Percentiles rank a stretch among this genome's conserved stretches.
Conservation (phyloP, 768 basidiomycete species). For the Exsudoporus frostii region DNA sequence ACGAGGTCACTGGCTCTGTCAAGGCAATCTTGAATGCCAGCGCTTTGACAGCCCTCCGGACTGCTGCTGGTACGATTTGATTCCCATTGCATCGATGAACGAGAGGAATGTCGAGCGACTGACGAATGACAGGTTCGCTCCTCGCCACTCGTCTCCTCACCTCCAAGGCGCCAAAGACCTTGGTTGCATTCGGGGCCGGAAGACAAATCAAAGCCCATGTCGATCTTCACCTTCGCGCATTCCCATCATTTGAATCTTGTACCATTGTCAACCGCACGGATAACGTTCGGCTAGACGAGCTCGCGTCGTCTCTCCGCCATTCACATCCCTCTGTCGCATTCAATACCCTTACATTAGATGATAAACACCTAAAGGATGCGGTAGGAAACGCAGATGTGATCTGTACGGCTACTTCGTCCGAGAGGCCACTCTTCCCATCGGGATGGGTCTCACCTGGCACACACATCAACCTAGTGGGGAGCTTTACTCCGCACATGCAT, state of each 20-base stretch:
- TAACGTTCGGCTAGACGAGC: constrained; percentile 44
- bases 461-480: constrained; percentile 76
- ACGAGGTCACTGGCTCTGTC: constrained; percentile 65
- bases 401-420: constrained; percentile 72
- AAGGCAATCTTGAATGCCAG: constrained; percentile 78
- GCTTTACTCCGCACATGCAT: constrained; percentile 77
- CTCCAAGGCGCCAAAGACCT: constrained; percentile 35
- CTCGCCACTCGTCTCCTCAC: constrained; percentile 59
- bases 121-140: constrained; percentile 51
- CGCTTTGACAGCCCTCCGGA: constrained; percentile 74
- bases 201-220: constrained; percentile 67
- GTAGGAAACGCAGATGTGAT: constrained; percentile 44
- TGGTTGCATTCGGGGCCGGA: constrained; percentile 74
- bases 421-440: constrained; percentile 65
- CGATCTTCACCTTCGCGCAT: constrained; percentile 55
- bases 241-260: constrained; percentile 49
- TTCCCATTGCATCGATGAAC: not conserved
- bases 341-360: constrained; percentile 5
- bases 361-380: constrained; percentile 6
- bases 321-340: constrained; percentile 27
- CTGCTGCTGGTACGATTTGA: constrained; percentile 62
- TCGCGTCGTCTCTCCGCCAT: constrained; percentile 32
- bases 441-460: constrained; percentile 58
- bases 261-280: constrained; percentile 62
- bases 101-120: not conserved